Evolutionary conservation across 805 yeast species (phyloP), one percentile per base, ranked within the genome.

Genomic region (Candida piceae): DNA sequence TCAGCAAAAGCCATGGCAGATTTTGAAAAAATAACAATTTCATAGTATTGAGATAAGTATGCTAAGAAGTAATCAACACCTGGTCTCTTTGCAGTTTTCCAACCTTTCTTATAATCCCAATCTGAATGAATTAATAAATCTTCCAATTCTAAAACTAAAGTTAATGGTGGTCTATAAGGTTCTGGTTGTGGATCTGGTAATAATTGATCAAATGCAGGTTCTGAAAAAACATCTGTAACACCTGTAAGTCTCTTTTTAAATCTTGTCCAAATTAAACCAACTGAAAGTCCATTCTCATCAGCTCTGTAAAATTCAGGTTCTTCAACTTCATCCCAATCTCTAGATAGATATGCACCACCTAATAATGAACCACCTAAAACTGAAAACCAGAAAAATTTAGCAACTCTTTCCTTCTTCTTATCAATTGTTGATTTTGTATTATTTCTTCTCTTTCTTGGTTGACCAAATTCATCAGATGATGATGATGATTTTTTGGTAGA

Each of bases 21-120:
- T 42, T 88, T 79, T 23, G 90, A 78, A 60, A 93, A 93, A 32
- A 94, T 67, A 36, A 93, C 97, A 58, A 93, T 81, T 67, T 93
- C 99, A 64, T 90, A 93, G 69, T 88, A 90, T 66, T 86, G 95
- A 7, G 96, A 84, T 51, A 93, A 69, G 64, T 93, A 93, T 20
- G 95, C 96, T 58, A 93, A 68, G 66, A 93, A 93, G 69, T 93
- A 93, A 63, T 94, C 98, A 43, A 87, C 80, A 45, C 98, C 99
- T 23, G 98, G 97, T 69, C 99, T 86, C 71, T 93, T 93, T 21
- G 96, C 97, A 12, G 97, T 90, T 67, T 93, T 81, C 99, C 99
- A 93, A 37, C 98, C 98, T 57, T 78, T 72, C 62, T 85, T 78
- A 49, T 86, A 77, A 39, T 85, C 76, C 98, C 98, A 93, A 45